phyloP scores from a whole-genome alignment of 768 basidiomycete genomes.

The Suillus spraguei region DNA sequence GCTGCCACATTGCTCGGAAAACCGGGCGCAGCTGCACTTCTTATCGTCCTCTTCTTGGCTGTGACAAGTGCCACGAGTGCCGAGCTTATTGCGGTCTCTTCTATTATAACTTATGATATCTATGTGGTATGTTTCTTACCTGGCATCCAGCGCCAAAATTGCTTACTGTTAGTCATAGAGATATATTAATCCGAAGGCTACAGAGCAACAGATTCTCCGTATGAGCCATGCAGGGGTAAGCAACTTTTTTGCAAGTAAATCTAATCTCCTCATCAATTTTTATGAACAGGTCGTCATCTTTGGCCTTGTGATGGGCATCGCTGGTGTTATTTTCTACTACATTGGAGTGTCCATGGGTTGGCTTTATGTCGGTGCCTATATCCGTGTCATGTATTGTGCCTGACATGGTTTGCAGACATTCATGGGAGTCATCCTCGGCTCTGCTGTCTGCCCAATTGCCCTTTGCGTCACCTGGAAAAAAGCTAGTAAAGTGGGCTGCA shows the following conservation, averaged over 20 bases:
- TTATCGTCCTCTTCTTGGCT: conserved; percentile 84
- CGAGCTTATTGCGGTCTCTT: conserved; percentile 90
- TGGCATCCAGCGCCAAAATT: not conserved
- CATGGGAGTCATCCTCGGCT: conserved; percentile 87
- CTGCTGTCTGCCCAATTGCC: conserved; percentile 86
- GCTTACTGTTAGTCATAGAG: conserved; percentile 37
- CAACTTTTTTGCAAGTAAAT: not conserved
- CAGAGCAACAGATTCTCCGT: conserved; percentile 67
- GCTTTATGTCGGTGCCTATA: conserved; percentile 72
- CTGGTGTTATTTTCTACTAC: conserved; percentile 84
- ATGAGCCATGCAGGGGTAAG: conserved; percentile 69
- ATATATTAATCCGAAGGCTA: conserved; percentile 84
- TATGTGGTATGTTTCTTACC: conserved; percentile 57
- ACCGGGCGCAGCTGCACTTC: conserved; percentile 75
- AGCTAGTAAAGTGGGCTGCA: conserved; percentile 85
- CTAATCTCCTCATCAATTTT: not conserved
- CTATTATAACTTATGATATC: conserved; percentile 81
- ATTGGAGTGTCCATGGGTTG: conserved; percentile 94
- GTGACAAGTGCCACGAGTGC: conserved; percentile 86
- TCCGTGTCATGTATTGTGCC: not conserved
- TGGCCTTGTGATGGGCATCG: conserved; percentile 77
- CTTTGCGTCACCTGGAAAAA: conserved; percentile 83
- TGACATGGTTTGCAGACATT: conserved; percentile 56
- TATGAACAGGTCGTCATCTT: conserved; percentile 59
- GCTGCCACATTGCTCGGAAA: conserved; percentile 82